phyloP scores from a whole-genome alignment of 805 yeast genomes.

The Hanseniaspora lindneri region DNA sequence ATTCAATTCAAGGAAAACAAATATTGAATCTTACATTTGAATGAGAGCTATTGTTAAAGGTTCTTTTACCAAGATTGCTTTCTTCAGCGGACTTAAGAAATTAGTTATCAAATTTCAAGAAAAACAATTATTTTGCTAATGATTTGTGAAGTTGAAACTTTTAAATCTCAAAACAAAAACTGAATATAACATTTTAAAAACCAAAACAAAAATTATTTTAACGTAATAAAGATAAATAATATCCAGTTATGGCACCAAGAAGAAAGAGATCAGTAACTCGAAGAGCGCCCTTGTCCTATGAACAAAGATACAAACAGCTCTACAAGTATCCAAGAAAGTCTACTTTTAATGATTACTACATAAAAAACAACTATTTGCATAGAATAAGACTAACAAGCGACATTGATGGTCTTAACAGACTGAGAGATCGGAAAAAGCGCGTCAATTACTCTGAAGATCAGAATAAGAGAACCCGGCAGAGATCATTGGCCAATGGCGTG shows the following conservation, averaged over 20 bases:
- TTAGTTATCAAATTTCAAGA: too few relatives aligned
- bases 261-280: background rate
- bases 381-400: background rate
- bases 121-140: too few relatives aligned
- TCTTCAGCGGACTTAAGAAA: too few relatives aligned
- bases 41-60: too few relatives aligned
- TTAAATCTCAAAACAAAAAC: too few relatives aligned
- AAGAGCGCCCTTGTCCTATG: background rate
- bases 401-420: background rate
- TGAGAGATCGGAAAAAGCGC: constrained; percentile 4
- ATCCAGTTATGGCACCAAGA: background rate
- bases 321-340: constrained; percentile 7
- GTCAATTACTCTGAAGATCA: background rate
- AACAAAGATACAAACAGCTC: background rate
- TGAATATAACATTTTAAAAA: too few relatives aligned
- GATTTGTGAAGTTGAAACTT: too few relatives aligned
- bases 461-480: background rate
- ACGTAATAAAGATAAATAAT: too few relatives aligned
- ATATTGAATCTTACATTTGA: too few relatives aligned
- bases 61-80: too few relatives aligned
- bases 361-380: constrained; percentile 1
- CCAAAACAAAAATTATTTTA: too few relatives aligned
- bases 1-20: too few relatives aligned
- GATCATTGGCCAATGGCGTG: background rate
- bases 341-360: constrained; percentile 1